These are phyloP conservation scores for Talaromyces sp. DNA, from an alignment of 2,329 filamentous ascomycete species.

Conservation along the genomic window DNA sequence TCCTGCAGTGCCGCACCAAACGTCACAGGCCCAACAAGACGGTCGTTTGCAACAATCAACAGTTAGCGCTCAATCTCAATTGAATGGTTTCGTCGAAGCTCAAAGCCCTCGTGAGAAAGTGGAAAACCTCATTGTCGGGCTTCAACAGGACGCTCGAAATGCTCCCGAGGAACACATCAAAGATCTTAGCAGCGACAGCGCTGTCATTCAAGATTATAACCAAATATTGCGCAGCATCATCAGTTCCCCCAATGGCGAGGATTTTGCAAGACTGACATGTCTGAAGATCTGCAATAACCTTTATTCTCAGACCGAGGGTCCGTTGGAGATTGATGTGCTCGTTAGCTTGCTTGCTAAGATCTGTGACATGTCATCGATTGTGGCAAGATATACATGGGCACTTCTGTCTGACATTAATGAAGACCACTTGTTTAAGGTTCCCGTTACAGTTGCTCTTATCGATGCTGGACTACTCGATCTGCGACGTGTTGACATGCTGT, in stretches of 20 bases:
- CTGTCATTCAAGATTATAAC: constrained; percentile 54
- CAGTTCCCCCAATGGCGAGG: constrained; percentile 51
- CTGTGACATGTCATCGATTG: constrained; percentile 55
- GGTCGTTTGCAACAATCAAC: constrained; percentile 33
- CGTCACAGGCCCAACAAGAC: constrained; percentile 47
- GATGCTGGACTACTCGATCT: constrained; percentile 57
- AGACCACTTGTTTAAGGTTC: constrained; percentile 58
- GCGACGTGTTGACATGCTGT: constrained; percentile 62
- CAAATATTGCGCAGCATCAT: constrained; percentile 52
- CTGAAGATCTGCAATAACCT: constrained; percentile 53
- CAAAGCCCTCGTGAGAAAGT: constrained; percentile 50
- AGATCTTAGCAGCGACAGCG: constrained; percentile 50
- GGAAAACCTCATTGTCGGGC: constrained; percentile 50
- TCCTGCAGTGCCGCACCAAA: constrained; percentile 55
- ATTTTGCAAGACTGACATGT: constrained; percentile 51
- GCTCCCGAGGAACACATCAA: constrained; percentile 54
- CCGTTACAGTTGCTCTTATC: constrained; percentile 56
- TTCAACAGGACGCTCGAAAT: constrained; percentile 52
- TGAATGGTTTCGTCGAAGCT: constrained; percentile 57
- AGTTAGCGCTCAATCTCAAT: constrained; percentile 40
- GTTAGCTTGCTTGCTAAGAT: constrained; percentile 57
- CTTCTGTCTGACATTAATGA: constrained; percentile 50
- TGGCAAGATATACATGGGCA: constrained; percentile 48
- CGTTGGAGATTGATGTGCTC: constrained; percentile 59
- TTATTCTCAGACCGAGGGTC: constrained; percentile 49